Base-by-base conservation (phyloP, 441 rosid genomes). In the Corymbia citriodora region DNA sequence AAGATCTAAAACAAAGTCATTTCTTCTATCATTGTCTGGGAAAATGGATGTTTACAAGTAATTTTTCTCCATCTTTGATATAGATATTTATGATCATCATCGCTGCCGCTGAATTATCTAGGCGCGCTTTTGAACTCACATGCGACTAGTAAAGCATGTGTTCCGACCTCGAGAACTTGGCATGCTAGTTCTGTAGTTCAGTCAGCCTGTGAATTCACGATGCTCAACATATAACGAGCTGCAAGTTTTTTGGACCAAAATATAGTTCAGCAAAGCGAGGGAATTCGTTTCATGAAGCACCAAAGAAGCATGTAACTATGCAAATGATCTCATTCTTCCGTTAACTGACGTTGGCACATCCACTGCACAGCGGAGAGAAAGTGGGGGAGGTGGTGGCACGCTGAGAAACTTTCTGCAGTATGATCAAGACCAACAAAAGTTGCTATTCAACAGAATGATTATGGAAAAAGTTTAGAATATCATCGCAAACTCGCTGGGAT, bases 401-500 rank as follows among this genome's bases (percentile, higher is more conserved):
- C 18, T 31, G 18, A 13, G 10, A 29, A 27, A 65, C 36, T 65
- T 65, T 65, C 72, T 4, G 10, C 5, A 14, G 72, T 31, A 65
- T 29, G 33, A 65, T n/a, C 72, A 16, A n/a, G 33, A 15, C 72
- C 33, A n/a, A 65, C 10, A n/a, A 65, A 65, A 65, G 72, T n/a
- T n/a, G 72, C 31, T 88, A 63, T 48, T 55, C 65, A 2, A 85
- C 53, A 25, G 81, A 61, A 3, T 27, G 18, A 82, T 90, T 93
- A 11, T 8, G 82, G 17, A 95, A 92, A 92, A 95, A 97, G 31
- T 93, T 90, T 86, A 95, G 93, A 54, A 95, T 95, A 92, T 97
- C 95, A 53, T 93, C 89, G 0, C 95, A 96, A 48, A 93, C 93
- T 89, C 90, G 18, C 54, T 93, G 89, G 25, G 93, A 91, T 92